phyloP scores from a whole-genome alignment of 2,329 filamentous ascomycete species.

The Fusarium sp. region DNA sequence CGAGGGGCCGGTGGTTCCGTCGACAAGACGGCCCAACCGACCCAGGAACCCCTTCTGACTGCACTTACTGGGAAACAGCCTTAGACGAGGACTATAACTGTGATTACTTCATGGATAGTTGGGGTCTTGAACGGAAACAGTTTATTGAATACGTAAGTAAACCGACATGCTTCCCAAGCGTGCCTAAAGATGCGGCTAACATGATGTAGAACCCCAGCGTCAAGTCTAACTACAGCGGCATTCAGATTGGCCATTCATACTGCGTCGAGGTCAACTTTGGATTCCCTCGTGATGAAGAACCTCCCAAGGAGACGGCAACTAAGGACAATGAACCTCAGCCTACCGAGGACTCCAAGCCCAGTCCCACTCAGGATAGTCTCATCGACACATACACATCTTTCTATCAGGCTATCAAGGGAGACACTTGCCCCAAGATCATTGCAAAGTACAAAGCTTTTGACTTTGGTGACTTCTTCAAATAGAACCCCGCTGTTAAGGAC shows the following conservation, averaged over 20 bases:
- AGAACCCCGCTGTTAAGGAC: background rate
- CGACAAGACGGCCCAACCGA: too few species aligned
- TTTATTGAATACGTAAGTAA: too few species aligned
- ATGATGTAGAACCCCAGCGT: too few species aligned
- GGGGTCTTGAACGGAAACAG: too few species aligned
- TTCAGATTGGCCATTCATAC: background rate
- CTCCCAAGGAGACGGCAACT: background rate
- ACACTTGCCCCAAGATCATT: slow-evolving; percentile 15
- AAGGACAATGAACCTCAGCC: background rate
- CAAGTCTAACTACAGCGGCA: background rate
- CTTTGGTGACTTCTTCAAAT: slow-evolving; percentile 13
- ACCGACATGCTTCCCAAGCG: too few species aligned
- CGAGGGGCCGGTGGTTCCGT: too few species aligned
- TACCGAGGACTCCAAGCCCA: background rate
- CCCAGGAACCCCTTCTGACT: too few species aligned
- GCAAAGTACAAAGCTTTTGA: background rate
- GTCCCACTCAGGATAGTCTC: background rate
- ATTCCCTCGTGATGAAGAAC: background rate
- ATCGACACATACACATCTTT: slow-evolving; percentile 9
- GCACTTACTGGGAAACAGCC: too few species aligned
- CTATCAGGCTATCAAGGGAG: slow-evolving; percentile 23
- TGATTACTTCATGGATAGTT: too few species aligned
- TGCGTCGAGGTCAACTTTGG: background rate
- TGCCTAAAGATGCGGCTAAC: too few species aligned
- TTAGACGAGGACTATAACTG: too few species aligned